Percentiles rank a stretch among this genome's conserved stretches.
Conservation (phyloP, 768 basidiomycete species). For the Polyporus arcularius region DNA sequence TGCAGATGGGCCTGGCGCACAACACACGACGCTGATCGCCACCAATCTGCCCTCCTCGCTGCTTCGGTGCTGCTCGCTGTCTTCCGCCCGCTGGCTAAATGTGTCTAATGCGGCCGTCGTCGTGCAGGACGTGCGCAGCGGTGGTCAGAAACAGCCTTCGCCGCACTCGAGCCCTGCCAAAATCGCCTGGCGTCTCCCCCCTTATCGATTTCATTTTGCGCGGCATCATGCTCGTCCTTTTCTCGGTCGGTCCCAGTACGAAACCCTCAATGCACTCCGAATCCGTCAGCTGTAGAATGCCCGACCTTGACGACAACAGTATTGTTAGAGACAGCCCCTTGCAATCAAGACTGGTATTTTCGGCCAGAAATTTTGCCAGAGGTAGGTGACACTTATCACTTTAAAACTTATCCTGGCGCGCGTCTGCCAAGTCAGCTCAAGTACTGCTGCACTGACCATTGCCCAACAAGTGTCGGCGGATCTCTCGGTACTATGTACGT, state of each 20-base stretch:
- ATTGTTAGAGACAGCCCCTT: too few relatives aligned
- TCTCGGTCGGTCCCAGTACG: not conserved
- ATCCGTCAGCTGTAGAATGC: not conserved
- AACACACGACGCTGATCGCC: constrained; percentile 8
- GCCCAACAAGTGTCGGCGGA: too few relatives aligned
- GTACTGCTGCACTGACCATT: too few relatives aligned
- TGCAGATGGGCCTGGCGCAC: not conserved
- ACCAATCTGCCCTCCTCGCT: not conserved
- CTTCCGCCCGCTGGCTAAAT: not conserved
- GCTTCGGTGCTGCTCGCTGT: not conserved
- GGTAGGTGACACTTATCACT: too few relatives aligned
- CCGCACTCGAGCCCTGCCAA: not conserved
- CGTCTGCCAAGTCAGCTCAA: too few relatives aligned
- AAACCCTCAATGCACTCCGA: not conserved
- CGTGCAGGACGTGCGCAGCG: constrained; percentile 5
- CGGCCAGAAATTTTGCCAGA: too few relatives aligned
- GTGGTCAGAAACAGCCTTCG: constrained; percentile 2
- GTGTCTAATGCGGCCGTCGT: constrained; percentile 7
- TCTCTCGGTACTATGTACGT: too few relatives aligned
- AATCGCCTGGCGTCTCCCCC: constrained; percentile 4
- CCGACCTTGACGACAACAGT: too few relatives aligned
- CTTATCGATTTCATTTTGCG: constrained; percentile 21
- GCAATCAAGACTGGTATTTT: too few relatives aligned
- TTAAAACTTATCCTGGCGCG: too few relatives aligned
- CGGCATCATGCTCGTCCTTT: not conserved